Evolutionary conservation across 805 yeast species (phyloP).

Genomic region (Wickerhamiella cacticola): DNA sequence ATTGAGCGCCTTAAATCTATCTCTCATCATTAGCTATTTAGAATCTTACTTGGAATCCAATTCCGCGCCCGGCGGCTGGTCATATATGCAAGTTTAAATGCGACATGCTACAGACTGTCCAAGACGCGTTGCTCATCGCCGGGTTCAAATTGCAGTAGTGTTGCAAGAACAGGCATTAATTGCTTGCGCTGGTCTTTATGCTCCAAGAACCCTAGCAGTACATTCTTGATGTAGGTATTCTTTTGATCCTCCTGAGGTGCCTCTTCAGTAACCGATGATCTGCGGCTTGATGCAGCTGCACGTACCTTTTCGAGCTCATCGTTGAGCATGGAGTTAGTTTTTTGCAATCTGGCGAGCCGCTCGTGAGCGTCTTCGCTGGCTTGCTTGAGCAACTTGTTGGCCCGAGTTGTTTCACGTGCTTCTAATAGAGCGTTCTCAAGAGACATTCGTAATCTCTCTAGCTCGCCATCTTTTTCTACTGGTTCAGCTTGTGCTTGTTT

Average conservation of each 20-base stretch:
- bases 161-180: conserved; percentile 73
- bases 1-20: conserved; percentile 7
- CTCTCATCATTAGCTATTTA: background rate
- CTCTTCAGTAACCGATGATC: background rate
- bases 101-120: conserved; percentile 8
- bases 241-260: conserved; percentile 31
- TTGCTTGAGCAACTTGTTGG: conserved; percentile 26
- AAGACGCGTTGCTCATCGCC: conserved; percentile 66
- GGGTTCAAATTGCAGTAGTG: conserved; percentile 53
- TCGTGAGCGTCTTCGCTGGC: conserved; percentile 30
- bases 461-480: background rate
- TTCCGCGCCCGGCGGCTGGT: too few species aligned
- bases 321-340: conserved; percentile 26
- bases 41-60: background rate
- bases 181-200: conserved; percentile 84
- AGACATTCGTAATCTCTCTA: conserved; percentile 5
- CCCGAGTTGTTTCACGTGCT: conserved; percentile 18
- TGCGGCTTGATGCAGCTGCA: background rate
- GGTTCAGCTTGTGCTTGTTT: background rate
- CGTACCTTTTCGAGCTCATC: conserved; percentile 26
- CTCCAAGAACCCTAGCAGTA: conserved; percentile 79
- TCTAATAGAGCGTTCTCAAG: conserved; percentile 21
- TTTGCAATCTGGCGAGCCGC: conserved; percentile 29
- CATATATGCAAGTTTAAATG: too few species aligned
- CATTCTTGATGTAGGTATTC: conserved; percentile 75